Evolutionary conservation across 2,329 filamentous ascomycete species (phyloP).

Genomic region (Verticillium dahliae): DNA sequence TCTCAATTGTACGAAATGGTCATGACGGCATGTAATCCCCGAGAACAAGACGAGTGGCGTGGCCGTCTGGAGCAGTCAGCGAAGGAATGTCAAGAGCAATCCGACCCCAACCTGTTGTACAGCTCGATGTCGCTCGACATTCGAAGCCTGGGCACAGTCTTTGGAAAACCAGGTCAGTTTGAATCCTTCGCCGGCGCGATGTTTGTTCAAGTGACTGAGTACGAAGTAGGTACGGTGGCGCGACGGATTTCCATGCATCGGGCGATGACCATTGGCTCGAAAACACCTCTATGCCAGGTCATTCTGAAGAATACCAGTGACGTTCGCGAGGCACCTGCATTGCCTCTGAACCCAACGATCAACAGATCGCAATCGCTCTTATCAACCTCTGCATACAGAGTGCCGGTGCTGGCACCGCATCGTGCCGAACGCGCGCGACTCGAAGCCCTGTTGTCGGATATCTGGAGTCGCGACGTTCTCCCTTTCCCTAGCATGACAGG

Average conservation of each 20-base stretch:
- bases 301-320: slow-evolving; percentile 81
- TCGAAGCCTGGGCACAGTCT: slow-evolving; percentile 67
- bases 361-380: slow-evolving; percentile 74
- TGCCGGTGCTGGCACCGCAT: slow-evolving; percentile 67
- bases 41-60: slow-evolving; percentile 78
- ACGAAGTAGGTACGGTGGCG: slow-evolving; percentile 48
- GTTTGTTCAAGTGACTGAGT: not conserved
- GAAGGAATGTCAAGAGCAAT: slow-evolving; percentile 39
- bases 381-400: slow-evolving; percentile 53
- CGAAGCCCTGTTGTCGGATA: slow-evolving; percentile 66
- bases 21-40: slow-evolving; percentile 75
- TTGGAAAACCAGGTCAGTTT: slow-evolving; percentile 59
- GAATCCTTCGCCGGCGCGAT: not conserved
- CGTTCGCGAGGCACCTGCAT: slow-evolving; percentile 47
- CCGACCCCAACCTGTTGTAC: slow-evolving; percentile 44
- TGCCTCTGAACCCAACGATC: slow-evolving; percentile 43
- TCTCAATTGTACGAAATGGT: slow-evolving; percentile 78
- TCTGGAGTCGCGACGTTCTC: slow-evolving; percentile 77
- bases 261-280: slow-evolving; percentile 66
- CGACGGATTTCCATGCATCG: slow-evolving; percentile 73
- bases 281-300: slow-evolving; percentile 64
- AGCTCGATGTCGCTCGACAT: slow-evolving; percentile 64
- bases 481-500: slow-evolving; percentile 77
- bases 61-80: slow-evolving; percentile 50
- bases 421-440: slow-evolving; percentile 71